Evolutionary conservation across 2,329 filamentous ascomycete species (phyloP), one percentile per base, ranked within the genome.

Genomic region (Penicillium oxalicum): DNA sequence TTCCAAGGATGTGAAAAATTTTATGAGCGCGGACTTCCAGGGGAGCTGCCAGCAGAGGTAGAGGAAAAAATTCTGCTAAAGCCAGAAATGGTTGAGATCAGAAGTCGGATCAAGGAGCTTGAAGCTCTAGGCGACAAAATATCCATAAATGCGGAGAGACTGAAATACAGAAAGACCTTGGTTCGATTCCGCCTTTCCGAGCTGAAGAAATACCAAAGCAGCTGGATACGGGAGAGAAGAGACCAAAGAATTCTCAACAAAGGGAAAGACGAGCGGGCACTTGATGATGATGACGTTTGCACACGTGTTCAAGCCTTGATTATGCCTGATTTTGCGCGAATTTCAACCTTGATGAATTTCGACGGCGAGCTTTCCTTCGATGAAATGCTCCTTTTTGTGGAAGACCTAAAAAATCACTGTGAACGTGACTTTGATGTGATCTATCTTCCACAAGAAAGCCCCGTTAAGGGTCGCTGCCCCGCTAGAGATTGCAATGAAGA

Each of bases 231-330:
- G 29, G 50, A 56, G n/a, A 53, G 41, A 32, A 39, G 44, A 45
- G 53, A 55, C 38, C 39, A 51, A 49, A 51, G 45, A 42, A 54
- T 59, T 26, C 51, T 59, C 7, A 54, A 43, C 9, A 52, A 47
- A 37, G 50, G 48, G 29, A 56, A 54, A 47, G 39, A 49, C 35
- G 34, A 53, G 40, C 39, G 3, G 2, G 40, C 45, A 34, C 40
- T 35, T 9, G 28, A 6, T 29, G 38, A 50, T 7, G 49, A 44
- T 5, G 40, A 56, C 32, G 40, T 49, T 46, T 51, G 25, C 29
- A 57, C 52, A 29, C 53, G 49, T 27, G 45, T 44, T 28, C 45
- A 56, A 44, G 37, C 47, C 24, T 50, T 56, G 6, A 44, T 59
- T 26, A 59, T 59, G 45, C 50, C 53, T n/a, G 50, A 59, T 32